These are phyloP conservation scores for Kwoniella mangroviensis DNA, from an alignment of 768 basidiomycete species.

Conservation along the genomic window DNA sequence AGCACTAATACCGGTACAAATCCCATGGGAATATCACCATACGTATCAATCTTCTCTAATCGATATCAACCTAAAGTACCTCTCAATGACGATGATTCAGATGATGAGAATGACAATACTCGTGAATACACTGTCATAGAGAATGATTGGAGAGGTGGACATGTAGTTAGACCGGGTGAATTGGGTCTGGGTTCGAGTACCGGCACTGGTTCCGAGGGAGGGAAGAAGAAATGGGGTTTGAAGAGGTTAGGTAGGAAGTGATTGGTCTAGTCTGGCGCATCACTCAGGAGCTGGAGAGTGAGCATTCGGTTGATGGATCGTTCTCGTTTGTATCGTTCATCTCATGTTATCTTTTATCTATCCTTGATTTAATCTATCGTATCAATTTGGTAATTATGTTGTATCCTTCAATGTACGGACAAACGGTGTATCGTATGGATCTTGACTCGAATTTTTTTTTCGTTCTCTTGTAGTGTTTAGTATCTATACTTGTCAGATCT, in stretches of 20 bases:
- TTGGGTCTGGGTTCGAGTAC: background rate
- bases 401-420: background rate
- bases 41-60: conserved; percentile 43
- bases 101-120: conserved; percentile 41
- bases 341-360: background rate
- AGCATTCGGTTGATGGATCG: too few species aligned
- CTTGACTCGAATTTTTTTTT: too few species aligned
- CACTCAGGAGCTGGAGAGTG: too few species aligned
- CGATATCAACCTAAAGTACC: conserved; percentile 35
- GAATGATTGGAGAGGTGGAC: conserved; percentile 48
- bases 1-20: background rate
- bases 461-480: too few species aligned
- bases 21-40: conserved; percentile 26
- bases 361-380: background rate
- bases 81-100: conserved; percentile 47
- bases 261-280: too few species aligned
- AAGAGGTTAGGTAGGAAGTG: conserved; percentile 17
- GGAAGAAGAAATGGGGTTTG: conserved; percentile 27
- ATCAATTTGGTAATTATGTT: background rate
- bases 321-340: too few species aligned
- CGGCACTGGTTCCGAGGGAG: background rate
- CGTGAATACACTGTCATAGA: conserved; percentile 44
- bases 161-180: conserved; percentile 28
- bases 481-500: too few species aligned
- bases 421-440: too few species aligned